Conservation (phyloP, 2,329 filamentous ascomycete genomes). For the Venturia carpophila region DNA sequence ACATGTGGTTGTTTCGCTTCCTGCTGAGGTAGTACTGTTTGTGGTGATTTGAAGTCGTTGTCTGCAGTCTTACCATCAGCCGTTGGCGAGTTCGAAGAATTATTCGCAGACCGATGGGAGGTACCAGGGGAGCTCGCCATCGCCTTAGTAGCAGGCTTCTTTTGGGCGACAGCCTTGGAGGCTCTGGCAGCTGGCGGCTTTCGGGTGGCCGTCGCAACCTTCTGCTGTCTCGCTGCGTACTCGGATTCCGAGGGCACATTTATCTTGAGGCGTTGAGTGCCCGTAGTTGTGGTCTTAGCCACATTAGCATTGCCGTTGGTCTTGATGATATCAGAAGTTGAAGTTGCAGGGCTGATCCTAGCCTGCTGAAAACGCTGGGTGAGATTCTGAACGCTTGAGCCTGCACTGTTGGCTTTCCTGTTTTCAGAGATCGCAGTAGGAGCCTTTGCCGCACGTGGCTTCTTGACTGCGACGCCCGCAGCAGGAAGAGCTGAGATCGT, state of each 20-base stretch:
- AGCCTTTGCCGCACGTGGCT: conserved; percentile 11
- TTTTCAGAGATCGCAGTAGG: neutral
- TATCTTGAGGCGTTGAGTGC: conserved; percentile 51
- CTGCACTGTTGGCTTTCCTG: neutral
- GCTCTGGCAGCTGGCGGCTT: conserved; percentile 24
- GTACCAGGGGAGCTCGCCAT: neutral
- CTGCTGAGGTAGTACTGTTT: neutral
- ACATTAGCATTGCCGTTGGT: conserved; percentile 2
- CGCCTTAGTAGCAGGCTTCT: conserved; percentile 19
- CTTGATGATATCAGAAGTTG: conserved; percentile 5
- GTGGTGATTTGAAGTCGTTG: neutral
- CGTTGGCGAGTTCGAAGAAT: neutral
- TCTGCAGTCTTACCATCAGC: neutral
- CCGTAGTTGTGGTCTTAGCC: conserved; percentile 35
- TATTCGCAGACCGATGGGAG: neutral
- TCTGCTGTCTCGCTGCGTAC: conserved; percentile 44
- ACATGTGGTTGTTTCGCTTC: neutral
- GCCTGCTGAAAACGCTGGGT: conserved; percentile 1
- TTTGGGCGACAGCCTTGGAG: conserved; percentile 27
- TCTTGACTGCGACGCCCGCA: conserved; percentile 16
- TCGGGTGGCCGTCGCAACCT: conserved; percentile 34
- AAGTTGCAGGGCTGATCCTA: neutral
- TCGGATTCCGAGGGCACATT: conserved; percentile 52
- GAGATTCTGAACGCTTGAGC: neutral
- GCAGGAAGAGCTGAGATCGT: conserved; percentile 3